Conservation (phyloP, 805 yeast species). For the Candida xyloterini region DNA sequence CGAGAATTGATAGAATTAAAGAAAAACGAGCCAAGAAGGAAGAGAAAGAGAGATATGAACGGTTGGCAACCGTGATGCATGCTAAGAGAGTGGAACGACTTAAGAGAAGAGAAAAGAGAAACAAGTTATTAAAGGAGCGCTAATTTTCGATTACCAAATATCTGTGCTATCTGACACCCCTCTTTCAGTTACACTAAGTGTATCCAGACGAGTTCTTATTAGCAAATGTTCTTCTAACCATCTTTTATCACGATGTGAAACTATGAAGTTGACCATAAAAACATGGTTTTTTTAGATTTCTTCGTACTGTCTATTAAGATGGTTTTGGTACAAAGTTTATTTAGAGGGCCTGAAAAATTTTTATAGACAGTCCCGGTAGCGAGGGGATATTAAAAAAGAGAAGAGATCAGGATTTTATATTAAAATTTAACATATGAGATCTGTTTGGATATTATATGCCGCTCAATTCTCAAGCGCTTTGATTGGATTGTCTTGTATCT, state of each 20-base stretch:
- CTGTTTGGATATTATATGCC: slow-evolving; percentile 37
- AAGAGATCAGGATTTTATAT: background rate
- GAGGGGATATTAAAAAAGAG: background rate
- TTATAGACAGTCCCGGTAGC: slow-evolving; percentile 3
- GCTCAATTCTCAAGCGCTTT: background rate
- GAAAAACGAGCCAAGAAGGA: slow-evolving; percentile 78
- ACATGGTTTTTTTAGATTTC: slow-evolving; percentile 18
- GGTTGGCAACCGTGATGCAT: slow-evolving; percentile 82
- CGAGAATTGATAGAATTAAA: slow-evolving; percentile 54
- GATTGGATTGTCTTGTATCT: slow-evolving; percentile 41
- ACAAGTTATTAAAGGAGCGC: slow-evolving; percentile 89
- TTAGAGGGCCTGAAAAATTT: slow-evolving; percentile 7
- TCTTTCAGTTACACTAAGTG: slow-evolving; percentile 29
- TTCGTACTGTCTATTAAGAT: slow-evolving; percentile 37
- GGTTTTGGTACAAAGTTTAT: slow-evolving; percentile 32
- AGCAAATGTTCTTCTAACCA: slow-evolving; percentile 32
- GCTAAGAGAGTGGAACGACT: slow-evolving; percentile 88
- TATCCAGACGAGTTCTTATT: slow-evolving; percentile 38
- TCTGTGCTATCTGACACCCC: slow-evolving; percentile 38
- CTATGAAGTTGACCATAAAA: slow-evolving; percentile 22
- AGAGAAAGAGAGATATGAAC: slow-evolving; percentile 85
- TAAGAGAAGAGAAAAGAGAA: slow-evolving; percentile 90
- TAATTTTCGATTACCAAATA: slow-evolving; percentile 21
- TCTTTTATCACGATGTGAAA: slow-evolving; percentile 34
- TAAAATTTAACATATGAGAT: slow-evolving; percentile 31